A percentile compares a stretch with the other conserved stretches of the same genome.
These are phyloP conservation scores for Dendrocalamus latiflorus DNA, from an alignment of 202 grass and related monocot species.

Conservation along the genomic window DNA sequence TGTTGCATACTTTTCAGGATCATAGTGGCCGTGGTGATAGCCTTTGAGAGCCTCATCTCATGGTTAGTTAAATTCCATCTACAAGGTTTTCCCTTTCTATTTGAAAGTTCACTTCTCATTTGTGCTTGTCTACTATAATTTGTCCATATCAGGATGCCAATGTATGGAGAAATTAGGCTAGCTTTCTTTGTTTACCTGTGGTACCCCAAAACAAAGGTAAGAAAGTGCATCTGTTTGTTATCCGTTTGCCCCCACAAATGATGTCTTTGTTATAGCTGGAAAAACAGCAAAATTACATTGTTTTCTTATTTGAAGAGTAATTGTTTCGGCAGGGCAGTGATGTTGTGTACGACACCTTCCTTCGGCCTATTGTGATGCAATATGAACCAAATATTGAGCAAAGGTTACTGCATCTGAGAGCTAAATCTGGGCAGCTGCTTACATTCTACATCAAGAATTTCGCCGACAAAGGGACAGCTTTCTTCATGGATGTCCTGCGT, in stretches of 20 bases:
- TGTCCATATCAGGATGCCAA: conserved; percentile 69
- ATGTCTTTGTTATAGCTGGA: not conserved
- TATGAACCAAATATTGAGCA: conserved; percentile 92
- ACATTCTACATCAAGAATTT: conserved; percentile 86
- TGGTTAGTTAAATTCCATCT: conserved; percentile 46
- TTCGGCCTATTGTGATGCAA: conserved; percentile 82
- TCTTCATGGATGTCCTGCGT: conserved; percentile 68
- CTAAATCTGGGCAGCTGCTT: conserved; percentile 68
- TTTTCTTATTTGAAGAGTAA: not conserved
- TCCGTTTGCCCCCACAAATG: not conserved
- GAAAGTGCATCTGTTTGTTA: not conserved
- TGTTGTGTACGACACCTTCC: conserved; percentile 82
- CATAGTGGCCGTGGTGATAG: conserved; percentile 75
- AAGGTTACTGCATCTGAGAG: conserved; percentile 60
- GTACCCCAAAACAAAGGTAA: conserved; percentile 95
- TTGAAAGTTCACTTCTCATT: not conserved
- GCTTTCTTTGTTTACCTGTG: conserved; percentile 94
- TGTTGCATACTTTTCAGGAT: conserved; percentile 45
- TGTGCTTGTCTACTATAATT: not conserved
- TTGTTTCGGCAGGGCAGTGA: conserved; percentile 63
- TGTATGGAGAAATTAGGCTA: conserved; percentile 91
- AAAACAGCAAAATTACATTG: not conserved
- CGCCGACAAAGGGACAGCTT: conserved; percentile 70
- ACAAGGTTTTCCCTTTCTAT: not conserved
- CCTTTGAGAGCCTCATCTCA: conserved; percentile 66